Conservation (phyloP, 129 eudicot species). For the Flaveria robusta region DNA sequence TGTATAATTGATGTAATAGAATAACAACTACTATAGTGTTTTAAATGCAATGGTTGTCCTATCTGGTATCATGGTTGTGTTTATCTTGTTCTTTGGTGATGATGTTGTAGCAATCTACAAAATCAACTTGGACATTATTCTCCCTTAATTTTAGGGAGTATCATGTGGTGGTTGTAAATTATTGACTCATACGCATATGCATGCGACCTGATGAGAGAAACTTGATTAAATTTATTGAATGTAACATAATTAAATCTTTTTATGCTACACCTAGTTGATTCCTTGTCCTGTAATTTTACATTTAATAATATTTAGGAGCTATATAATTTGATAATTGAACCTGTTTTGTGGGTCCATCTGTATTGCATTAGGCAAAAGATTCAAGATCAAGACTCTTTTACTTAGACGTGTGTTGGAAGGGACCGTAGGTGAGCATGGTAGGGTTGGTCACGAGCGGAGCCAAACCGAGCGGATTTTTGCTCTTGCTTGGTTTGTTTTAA, state of each 20-base stretch:
- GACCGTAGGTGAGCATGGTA: not conserved
- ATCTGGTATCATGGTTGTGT: slow-evolving; percentile 30
- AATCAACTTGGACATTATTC: slow-evolving; percentile 34
- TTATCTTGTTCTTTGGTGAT: slow-evolving; percentile 35
- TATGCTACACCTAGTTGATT: slow-evolving; percentile 1
- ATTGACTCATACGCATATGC: slow-evolving; percentile 31
- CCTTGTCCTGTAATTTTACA: not conserved
- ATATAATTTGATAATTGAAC: not conserved
- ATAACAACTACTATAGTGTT: not conserved
- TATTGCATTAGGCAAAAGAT: not conserved
- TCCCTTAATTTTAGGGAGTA: slow-evolving; percentile 34
- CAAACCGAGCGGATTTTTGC: too few species aligned
- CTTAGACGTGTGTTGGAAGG: not conserved
- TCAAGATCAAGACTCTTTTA: not conserved
- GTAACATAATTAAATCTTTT: slow-evolving; percentile 16
- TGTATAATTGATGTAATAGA: not conserved
- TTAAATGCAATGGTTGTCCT: slow-evolving; percentile 7
- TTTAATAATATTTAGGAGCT: not conserved
- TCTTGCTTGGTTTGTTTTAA: too few species aligned
- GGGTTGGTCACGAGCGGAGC: too few species aligned
- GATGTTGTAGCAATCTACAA: slow-evolving; percentile 22
- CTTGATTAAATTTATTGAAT: slow-evolving; percentile 1
- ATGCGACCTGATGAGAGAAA: slow-evolving; percentile 14
- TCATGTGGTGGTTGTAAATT: slow-evolving; percentile 42
- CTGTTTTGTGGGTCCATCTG: not conserved